Percentiles rank a stretch among this genome's conserved stretches.
Conservation (phyloP, 306 rosid genomes). For the Trichosanthes cucumerina region DNA sequence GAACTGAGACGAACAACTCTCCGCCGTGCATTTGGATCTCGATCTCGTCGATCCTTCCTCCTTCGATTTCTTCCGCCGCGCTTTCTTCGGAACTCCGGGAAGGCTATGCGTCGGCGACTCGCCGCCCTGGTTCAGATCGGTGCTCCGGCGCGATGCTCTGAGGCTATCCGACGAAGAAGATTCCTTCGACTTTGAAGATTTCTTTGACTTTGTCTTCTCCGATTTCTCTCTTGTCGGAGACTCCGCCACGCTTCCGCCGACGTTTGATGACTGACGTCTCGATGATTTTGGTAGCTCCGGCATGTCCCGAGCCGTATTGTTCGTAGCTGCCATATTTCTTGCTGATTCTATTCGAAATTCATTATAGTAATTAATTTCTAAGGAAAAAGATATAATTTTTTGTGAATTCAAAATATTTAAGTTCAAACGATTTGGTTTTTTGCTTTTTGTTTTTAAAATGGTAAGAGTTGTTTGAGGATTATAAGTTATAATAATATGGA, state of each 20-base stretch:
- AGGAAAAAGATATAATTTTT: no score
- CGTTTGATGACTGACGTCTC: constrained; percentile 21
- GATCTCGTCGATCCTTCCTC: constrained; percentile 32
- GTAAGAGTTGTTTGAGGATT: no score
- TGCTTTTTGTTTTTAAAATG: no score
- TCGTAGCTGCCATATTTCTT: constrained; percentile 11
- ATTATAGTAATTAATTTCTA: neutral
- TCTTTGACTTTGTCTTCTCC: constrained; percentile 43
- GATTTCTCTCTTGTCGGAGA: constrained; percentile 45
- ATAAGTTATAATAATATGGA: no score
- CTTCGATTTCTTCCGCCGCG: constrained; percentile 41
- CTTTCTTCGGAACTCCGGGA: constrained; percentile 48
- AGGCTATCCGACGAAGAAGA: constrained; percentile 17
- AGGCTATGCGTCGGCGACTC: constrained; percentile 27
- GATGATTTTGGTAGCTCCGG: constrained; percentile 40
- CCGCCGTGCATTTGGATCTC: constrained; percentile 24
- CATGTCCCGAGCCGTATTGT: constrained; percentile 18
- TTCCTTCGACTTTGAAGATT: constrained; percentile 36
- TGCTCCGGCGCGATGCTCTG: constrained; percentile 8
- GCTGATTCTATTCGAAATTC: constrained; percentile 22
- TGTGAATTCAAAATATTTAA: no score
- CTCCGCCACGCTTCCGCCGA: constrained; percentile 9
- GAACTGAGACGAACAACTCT: constrained; percentile 10
- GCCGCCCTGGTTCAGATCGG: constrained; percentile 16
- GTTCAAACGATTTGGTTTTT: no score